phyloP scores from a whole-genome alignment of 176 grass and related monocot genomes.

The Juncus inflexus region DNA sequence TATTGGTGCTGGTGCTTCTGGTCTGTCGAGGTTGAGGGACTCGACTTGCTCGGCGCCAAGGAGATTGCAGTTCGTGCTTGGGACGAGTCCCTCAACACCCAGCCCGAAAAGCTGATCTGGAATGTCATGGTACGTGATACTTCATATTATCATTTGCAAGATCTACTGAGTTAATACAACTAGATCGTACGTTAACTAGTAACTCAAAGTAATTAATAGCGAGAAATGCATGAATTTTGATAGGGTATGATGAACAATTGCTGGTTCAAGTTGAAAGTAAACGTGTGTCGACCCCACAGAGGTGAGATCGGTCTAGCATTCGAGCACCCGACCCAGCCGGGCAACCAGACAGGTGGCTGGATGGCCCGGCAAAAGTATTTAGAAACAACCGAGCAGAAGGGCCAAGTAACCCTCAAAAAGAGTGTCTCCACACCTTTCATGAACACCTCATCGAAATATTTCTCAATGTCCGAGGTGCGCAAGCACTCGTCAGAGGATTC shows the following conservation, averaged over 20 bases:
- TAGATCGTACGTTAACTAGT: too few relatives aligned
- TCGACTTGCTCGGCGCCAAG: constrained; percentile 80
- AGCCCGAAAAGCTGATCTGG: constrained; percentile 87
- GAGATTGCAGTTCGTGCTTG: constrained; percentile 84
- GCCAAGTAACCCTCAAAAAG: constrained; percentile 48
- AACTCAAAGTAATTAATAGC: too few relatives aligned
- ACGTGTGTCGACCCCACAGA: constrained; percentile 69
- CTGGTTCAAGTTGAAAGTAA: constrained; percentile 93
- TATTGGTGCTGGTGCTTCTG: constrained; percentile 99
- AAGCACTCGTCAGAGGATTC: constrained; percentile 59
- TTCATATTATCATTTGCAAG: too few relatives aligned
- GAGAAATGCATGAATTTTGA: not conserved
- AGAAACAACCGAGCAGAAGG: constrained; percentile 57
- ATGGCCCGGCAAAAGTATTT: constrained; percentile 89
- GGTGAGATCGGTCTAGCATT: constrained; percentile 80
- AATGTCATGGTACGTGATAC: constrained; percentile 70
- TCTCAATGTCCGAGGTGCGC: constrained; percentile 73
- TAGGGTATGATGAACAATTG: constrained; percentile 99
- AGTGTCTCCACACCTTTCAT: constrained; percentile 71
- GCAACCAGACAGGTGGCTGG: constrained; percentile 68
- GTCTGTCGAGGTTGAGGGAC: constrained; percentile 77
- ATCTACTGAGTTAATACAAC: too few relatives aligned
- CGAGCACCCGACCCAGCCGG: constrained; percentile 90
- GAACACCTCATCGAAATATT: constrained; percentile 45
- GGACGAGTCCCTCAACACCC: constrained; percentile 87